Conservation (phyloP, 257 asterid species). For the Ajuga chamaepitys region DNA sequence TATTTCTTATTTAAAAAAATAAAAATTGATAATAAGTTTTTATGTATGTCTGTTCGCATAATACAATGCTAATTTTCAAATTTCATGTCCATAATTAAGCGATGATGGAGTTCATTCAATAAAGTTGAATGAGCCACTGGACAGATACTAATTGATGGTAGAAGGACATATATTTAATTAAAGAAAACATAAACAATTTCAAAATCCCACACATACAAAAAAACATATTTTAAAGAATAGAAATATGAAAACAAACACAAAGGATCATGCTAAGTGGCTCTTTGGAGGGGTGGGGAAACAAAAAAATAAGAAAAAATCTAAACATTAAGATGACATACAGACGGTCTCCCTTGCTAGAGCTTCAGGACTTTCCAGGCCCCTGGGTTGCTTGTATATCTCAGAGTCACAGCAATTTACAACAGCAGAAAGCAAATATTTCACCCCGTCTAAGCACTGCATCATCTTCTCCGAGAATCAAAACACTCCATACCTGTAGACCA, state of each 20-base stretch:
- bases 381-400: conserved; percentile 54
- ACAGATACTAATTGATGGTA: neutral
- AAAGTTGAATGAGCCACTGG: neutral
- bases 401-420: conserved; percentile 52
- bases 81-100: neutral
- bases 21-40: neutral
- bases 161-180: neutral
- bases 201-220: neutral
- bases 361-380: conserved; percentile 62
- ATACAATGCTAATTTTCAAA: neutral
- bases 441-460: conserved; percentile 57
- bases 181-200: neutral
- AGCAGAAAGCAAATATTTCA: conserved; percentile 44
- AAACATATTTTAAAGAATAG: neutral
- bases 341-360: conserved; percentile 61
- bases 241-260: neutral
- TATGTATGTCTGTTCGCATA: neutral
- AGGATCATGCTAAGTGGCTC: neutral
- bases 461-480: conserved; percentile 39
- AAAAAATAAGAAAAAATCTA: neutral
- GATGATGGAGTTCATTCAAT: neutral
- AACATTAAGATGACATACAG: conserved; percentile 28
- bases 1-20: too few relatives aligned
- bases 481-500: conserved; percentile 39
- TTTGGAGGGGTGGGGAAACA: too few relatives aligned